Evolutionary conservation across 2,329 filamentous ascomycete genomes (phyloP).

Genomic region (Byssothecium circinans): DNA sequence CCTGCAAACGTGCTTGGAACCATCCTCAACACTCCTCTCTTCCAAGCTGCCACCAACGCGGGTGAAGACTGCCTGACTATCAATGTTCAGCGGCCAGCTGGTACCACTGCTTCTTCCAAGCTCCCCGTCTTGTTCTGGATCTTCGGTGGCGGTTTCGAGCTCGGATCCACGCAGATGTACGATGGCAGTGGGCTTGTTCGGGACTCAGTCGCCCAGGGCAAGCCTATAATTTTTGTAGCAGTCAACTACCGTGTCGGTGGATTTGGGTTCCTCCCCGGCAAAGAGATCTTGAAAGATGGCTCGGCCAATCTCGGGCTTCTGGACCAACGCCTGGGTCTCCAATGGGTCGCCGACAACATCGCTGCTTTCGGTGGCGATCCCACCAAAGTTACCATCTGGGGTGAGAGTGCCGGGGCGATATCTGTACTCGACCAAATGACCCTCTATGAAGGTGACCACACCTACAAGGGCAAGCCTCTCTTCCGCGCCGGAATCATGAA

Average conservation of each 20-base stretch:
- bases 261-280: slow-evolving; percentile 73
- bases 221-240: slow-evolving; percentile 73
- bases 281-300: slow-evolving; percentile 67
- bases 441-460: slow-evolving; percentile 71
- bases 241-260: slow-evolving; percentile 77
- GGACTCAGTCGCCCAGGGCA: slow-evolving; percentile 51
- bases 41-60: slow-evolving; percentile 40
- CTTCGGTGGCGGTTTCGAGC: slow-evolving; percentile 49
- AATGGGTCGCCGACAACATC: slow-evolving; percentile 81
- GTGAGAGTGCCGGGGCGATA: slow-evolving; percentile 61
- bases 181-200: slow-evolving; percentile 45
- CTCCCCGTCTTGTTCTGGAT: slow-evolving; percentile 55
- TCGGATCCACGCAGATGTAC: slow-evolving; percentile 44
- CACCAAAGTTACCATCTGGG: slow-evolving; percentile 77
- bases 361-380: slow-evolving; percentile 77
- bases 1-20: slow-evolving; percentile 42
- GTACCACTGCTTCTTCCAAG: slow-evolving; percentile 40
- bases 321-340: slow-evolving; percentile 70
- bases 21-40: slow-evolving; percentile 44
- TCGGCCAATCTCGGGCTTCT: slow-evolving; percentile 70
- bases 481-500: slow-evolving; percentile 79
- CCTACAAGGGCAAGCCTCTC: slow-evolving; percentile 72
- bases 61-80: slow-evolving; percentile 50
- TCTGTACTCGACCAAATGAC: slow-evolving; percentile 77
- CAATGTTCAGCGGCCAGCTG: slow-evolving; percentile 47